phyloP scores from a whole-genome alignment of 306 rosid genomes.

The Bauhinia variegata region DNA sequence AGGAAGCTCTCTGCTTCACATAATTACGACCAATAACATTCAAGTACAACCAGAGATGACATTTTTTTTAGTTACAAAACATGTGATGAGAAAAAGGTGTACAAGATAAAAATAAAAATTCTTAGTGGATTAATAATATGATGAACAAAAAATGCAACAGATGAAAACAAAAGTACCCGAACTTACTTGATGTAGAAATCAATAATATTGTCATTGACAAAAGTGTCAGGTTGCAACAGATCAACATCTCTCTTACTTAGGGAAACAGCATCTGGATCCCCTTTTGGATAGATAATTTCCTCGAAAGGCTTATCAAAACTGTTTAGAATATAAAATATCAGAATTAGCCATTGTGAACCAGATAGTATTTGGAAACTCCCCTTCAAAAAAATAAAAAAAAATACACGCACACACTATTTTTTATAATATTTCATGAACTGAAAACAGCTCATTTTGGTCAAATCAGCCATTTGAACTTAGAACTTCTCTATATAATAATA shows the following conservation, averaged over 20 bases:
- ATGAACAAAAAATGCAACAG: neutral
- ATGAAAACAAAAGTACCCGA: slow-evolving; percentile 2
- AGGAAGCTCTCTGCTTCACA: neutral
- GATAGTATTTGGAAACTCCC: no score
- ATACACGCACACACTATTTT: no score
- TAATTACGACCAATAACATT: neutral
- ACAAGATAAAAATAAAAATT: slow-evolving; percentile 8
- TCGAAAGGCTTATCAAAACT: slow-evolving; percentile 82
- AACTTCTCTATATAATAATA: no score
- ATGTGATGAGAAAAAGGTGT: neutral
- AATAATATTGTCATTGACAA: slow-evolving; percentile 84
- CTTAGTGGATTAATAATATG: neutral
- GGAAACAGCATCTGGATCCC: slow-evolving; percentile 93
- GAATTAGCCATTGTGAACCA: slow-evolving; percentile 15
- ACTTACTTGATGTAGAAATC: slow-evolving; percentile 96
- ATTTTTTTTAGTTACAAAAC: slow-evolving; percentile 5
- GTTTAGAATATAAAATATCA: slow-evolving; percentile 40
- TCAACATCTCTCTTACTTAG: slow-evolving; percentile 92
- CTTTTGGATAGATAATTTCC: slow-evolving; percentile 87
- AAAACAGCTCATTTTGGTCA: no score
- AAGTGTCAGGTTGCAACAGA: slow-evolving; percentile 92
- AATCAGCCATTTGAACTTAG: no score
- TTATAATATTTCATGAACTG: no score
- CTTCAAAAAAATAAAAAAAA: neutral
- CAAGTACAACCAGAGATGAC: slow-evolving; percentile 14